Percentiles rank a stretch among this genome's conserved stretches.
Evolutionary conservation across 495 filamentous ascomycete species (phyloP).

Genomic region (Penicillium bovifimosum): DNA sequence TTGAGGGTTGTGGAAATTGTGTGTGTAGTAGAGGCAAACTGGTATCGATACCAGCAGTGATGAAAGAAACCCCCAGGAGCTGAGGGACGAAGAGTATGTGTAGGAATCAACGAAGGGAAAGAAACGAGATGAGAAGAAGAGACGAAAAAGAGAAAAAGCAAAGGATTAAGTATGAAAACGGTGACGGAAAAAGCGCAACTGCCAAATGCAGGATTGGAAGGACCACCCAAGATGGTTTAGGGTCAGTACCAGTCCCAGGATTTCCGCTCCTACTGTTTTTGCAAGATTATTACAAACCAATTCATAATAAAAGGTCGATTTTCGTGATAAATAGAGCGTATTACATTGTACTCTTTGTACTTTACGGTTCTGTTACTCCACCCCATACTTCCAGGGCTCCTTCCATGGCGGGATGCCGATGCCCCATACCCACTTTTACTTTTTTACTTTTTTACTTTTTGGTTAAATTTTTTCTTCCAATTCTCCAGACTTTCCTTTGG

Average conservation of each 20-base stretch:
- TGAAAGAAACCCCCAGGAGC: background rate
- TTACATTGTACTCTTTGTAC: too few species aligned
- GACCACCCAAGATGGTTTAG: background rate
- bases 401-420: constrained; percentile 21
- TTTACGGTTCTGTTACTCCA: too few species aligned
- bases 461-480: background rate
- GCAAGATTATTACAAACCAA: too few species aligned
- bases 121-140: constrained; percentile 7
- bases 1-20: constrained; percentile 2
- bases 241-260: background rate
- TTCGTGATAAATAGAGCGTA: too few species aligned
- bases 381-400: too few species aligned
- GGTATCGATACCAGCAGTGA: background rate
- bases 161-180: constrained; percentile 6
- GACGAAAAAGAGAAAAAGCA: constrained; percentile 7
- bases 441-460: constrained; percentile 1
- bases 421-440: constrained; percentile 7
- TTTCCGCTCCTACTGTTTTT: background rate
- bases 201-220: background rate
- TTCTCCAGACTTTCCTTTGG: background rate
- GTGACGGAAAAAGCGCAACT: constrained; percentile 1
- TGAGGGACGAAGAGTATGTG: background rate
- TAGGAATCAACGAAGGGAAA: background rate
- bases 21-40: background rate
- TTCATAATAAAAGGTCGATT: too few species aligned